Percentiles rank a stretch among this genome's conserved stretches.
These are phyloP conservation scores for Exophiala phaeomuriformis DNA, from an alignment of 2,329 filamentous ascomycete species.

Conservation along the genomic window DNA sequence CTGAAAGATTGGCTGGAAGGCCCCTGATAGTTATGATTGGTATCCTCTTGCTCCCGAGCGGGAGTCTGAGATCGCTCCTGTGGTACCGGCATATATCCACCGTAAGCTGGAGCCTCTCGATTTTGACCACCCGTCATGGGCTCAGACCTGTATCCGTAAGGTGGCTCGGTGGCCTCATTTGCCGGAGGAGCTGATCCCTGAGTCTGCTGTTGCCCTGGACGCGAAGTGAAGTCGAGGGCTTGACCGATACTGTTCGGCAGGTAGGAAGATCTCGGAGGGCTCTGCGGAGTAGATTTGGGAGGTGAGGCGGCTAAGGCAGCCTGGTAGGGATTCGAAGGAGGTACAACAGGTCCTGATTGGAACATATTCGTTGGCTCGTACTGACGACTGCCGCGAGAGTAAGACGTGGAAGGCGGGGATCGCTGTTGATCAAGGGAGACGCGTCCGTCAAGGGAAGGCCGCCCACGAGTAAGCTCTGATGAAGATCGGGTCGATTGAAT, in stretches of 20 bases:
- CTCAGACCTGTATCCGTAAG: conserved; percentile 10
- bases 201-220: conserved; percentile 16
- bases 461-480: conserved; percentile 44
- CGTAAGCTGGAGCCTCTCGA: conserved; percentile 2
- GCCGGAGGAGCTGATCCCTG: conserved; percentile 27
- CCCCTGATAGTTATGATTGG: conserved; percentile 28
- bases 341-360: conserved; percentile 6
- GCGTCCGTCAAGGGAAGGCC: conserved; percentile 42
- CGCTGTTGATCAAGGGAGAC: conserved; percentile 45
- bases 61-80: neutral
- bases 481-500: conserved; percentile 45
- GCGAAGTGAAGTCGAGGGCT: conserved; percentile 34
- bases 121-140: neutral
- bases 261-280: conserved; percentile 22
- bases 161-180: conserved; percentile 14
- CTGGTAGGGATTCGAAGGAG: conserved; percentile 29
- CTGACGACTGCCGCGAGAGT: conserved; percentile 31
- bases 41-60: neutral
- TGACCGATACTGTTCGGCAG: conserved; percentile 31
- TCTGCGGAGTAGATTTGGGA: conserved; percentile 18
- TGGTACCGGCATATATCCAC: conserved; percentile 10
- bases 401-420: conserved; percentile 34
- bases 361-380: conserved; percentile 26
- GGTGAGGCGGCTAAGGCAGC: conserved; percentile 21
- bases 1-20: conserved; percentile 31